These are phyloP conservation scores for Colletotrichum spaethianum DNA, from an alignment of 2,329 filamentous ascomycete genomes.

Conservation along the genomic window DNA sequence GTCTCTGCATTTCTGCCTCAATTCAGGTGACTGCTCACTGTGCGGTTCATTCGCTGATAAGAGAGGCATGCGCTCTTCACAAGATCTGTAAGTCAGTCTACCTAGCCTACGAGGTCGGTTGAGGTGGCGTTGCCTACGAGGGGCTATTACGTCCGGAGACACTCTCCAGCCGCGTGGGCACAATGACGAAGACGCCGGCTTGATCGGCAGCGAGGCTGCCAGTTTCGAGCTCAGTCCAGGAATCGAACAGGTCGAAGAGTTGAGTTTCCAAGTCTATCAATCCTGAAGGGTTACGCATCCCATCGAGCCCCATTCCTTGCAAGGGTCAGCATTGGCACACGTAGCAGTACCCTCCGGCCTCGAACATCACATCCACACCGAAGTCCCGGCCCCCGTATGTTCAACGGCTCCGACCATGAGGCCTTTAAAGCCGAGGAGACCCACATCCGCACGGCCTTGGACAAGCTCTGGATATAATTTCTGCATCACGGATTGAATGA, in stretches of 20 bases:
- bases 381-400: neutral
- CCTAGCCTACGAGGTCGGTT: neutral
- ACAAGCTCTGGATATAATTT: too few relatives aligned
- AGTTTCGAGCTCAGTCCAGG: neutral
- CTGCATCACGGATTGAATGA: neutral
- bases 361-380: neutral
- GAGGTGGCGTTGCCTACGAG: neutral
- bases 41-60: neutral
- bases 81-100: too few relatives aligned
- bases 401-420: neutral
- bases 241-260: too few relatives aligned
- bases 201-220: neutral
- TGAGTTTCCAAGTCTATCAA: neutral
- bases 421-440: neutral
- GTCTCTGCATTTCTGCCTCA: neutral
- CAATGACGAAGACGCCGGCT: neutral
- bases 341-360: neutral
- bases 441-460: slow-evolving; percentile 3
- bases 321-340: neutral
- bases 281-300: neutral
- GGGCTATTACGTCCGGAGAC: neutral
- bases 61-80: too few relatives aligned
- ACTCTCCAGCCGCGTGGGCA: neutral
- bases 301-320: neutral
- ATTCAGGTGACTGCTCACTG: neutral